Evolutionary conservation across 345 rosid species (phyloP), one percentile per base, ranked within the genome.

Genomic region (Populus deltoides): DNA sequence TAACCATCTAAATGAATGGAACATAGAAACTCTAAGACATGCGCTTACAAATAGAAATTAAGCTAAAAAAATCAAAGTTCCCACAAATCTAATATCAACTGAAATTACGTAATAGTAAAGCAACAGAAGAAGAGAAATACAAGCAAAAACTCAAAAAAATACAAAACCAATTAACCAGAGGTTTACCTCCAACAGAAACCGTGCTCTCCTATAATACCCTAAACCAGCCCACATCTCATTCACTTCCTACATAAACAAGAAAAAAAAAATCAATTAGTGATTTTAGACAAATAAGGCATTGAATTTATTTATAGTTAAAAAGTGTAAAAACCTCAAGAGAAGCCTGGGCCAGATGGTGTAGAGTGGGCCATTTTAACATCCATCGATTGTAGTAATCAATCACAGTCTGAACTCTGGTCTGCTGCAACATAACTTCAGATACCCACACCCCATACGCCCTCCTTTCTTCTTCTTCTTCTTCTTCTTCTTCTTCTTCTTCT

Each of bases 161-260:
- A 25, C 55, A 73, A 20, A 29, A 43, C 45, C 22, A 67, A 29
- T 25, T 2, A 62, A 59, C 20, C 66, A 74, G 4, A 55, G 36
- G 49, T 80, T 80, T 78, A 95, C 98, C 95, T 95, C 97, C 73
- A 91, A 83, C 49, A 93, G 89, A 85, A 92, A 95, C 72, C 99
- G 96, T 18, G 96, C 98, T 36, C 98, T 87, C 82, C 99, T 86
- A 70, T 95, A 95, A 83, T 95, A 95, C 12, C 98, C 98, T 76
- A 95, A 81, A 65, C 99, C 98, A 36, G 99, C 99, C 98, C 98
- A 95, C 93, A 95, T 90, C 79, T 95, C 93, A 77, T 95, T 95
- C 78, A 93, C 98, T 85, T 95, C 98, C 98, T 95, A 89, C 85
- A 83, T 71, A 68, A 67, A 29, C 51, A 66, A 49, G 9, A 47